A percentile compares a stretch with the other conserved stretches of the same genome.
phyloP scores from a whole-genome alignment of 345 rosid species.

The Aquilaria sinensis region DNA sequence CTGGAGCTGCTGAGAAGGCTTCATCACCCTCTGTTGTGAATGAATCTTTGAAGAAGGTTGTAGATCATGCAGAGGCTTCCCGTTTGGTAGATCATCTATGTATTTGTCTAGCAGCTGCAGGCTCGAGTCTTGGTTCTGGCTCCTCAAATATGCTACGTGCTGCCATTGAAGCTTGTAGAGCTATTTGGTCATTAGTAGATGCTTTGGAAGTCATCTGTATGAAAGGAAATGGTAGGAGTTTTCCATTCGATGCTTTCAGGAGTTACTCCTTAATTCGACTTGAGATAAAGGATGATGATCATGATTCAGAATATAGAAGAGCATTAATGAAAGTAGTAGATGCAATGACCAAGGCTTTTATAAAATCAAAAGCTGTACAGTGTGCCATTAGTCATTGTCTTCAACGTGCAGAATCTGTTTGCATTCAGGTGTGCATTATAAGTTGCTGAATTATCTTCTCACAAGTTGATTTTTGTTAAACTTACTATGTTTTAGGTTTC shows the following conservation, averaged over 20 bases:
- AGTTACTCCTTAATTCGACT: constrained; percentile 43
- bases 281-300: constrained; percentile 56
- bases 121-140: constrained; percentile 69
- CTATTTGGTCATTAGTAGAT: constrained; percentile 71
- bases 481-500: not conserved
- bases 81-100: constrained; percentile 75
- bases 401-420: constrained; percentile 68
- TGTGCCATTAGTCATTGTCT: constrained; percentile 69
- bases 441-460: no score
- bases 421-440: constrained; percentile 54
- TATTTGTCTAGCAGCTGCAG: constrained; percentile 76
- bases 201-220: constrained; percentile 48
- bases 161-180: constrained; percentile 79
- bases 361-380: constrained; percentile 77
- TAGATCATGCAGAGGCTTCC: constrained; percentile 75
- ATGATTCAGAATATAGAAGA: constrained; percentile 42
- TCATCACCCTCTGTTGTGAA: constrained; percentile 29
- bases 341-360: constrained; percentile 63
- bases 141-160: constrained; percentile 71
- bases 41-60: constrained; percentile 47
- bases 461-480: no score
- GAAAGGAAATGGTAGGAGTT: constrained; percentile 39
- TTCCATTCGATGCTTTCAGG: constrained; percentile 64
- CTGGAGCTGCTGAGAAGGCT: constrained; percentile 33
- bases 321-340: constrained; percentile 64